A percentile compares a stretch with the other conserved stretches of the same genome.
Conservation (phyloP, 108 stramenopile genomes). For the Heterococcus sp. region DNA sequence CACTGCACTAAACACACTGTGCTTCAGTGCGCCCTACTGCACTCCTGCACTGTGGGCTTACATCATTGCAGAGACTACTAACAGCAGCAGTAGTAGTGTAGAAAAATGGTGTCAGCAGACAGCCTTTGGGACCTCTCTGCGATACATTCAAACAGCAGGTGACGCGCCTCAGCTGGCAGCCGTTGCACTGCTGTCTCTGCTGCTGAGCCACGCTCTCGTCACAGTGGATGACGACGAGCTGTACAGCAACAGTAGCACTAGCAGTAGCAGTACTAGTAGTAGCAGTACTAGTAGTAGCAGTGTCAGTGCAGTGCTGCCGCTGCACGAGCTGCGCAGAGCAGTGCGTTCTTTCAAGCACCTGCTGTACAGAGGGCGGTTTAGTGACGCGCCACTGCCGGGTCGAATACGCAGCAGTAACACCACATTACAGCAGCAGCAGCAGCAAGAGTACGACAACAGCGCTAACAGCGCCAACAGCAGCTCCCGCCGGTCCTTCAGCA, state of each 20-base stretch:
- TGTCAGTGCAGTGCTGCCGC: not conserved
- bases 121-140: not conserved
- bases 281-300: not conserved
- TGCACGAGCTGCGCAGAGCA: slow-evolving; percentile 7
- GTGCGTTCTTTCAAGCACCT: slow-evolving; percentile 12
- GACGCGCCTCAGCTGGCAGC: not conserved
- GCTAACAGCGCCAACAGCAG: not conserved
- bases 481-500: no score
- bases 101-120: not conserved
- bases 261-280: not conserved
- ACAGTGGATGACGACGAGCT: slow-evolving; percentile 35
- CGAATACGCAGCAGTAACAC: not conserved
- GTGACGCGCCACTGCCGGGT: not conserved
- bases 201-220: slow-evolving; percentile 25
- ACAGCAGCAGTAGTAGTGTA: not conserved
- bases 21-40: not conserved
- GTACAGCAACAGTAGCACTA: slow-evolving; percentile 7
- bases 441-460: not conserved
- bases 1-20: not conserved
- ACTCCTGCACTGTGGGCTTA: not conserved
- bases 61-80: not conserved
- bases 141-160: not conserved
- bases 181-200: slow-evolving; percentile 2
- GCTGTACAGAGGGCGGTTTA: not conserved
- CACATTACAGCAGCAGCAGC: not conserved